Evolutionary conservation across 2,329 filamentous ascomycete genomes (phyloP).

Genomic region (Trichoderma aggressivum): DNA sequence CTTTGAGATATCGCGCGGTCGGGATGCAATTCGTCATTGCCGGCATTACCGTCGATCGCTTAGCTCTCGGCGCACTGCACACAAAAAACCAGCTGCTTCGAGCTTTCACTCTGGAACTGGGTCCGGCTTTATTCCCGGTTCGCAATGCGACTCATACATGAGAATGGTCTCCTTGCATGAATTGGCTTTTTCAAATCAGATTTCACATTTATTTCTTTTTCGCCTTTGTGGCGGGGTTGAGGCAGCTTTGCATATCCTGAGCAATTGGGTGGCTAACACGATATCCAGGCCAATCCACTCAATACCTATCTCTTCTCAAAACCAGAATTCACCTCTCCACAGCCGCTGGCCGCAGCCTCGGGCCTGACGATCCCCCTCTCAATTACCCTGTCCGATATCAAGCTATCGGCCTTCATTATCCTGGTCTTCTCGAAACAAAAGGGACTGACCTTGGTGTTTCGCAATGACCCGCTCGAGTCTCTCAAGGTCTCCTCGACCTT

Average conservation of each 20-base stretch:
- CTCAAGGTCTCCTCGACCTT: conserved; percentile 98
- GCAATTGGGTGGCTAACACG: conserved; percentile 2
- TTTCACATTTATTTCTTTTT: neutral
- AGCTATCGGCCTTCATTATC: conserved; percentile 94
- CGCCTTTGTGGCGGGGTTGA: neutral
- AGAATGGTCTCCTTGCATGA: neutral
- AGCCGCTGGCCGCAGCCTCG: conserved; percentile 85
- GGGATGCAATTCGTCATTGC: neutral
- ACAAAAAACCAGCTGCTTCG: neutral
- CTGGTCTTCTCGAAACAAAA: conserved; percentile 97
- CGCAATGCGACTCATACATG: neutral
- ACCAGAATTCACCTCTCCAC: conserved; percentile 86
- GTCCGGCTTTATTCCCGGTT: neutral
- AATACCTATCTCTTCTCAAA: conserved; percentile 94
- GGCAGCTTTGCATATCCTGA: neutral
- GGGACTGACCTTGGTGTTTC: conserved; percentile 91
- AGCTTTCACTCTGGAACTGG: neutral
- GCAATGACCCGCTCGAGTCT: conserved; percentile 96
- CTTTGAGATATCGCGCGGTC: neutral
- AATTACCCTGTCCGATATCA: conserved; percentile 93
- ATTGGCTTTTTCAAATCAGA: neutral
- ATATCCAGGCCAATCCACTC: conserved; percentile 75
- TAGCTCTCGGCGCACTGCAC: conserved; percentile 3
- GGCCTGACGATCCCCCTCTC: conserved; percentile 96
- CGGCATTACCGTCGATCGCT: conserved; percentile 2